Evolutionary conservation across 2,329 filamentous ascomycete genomes (phyloP), one percentile per base, ranked within the genome.

Genomic region (Nannizziopsis arthrosporioides): DNA sequence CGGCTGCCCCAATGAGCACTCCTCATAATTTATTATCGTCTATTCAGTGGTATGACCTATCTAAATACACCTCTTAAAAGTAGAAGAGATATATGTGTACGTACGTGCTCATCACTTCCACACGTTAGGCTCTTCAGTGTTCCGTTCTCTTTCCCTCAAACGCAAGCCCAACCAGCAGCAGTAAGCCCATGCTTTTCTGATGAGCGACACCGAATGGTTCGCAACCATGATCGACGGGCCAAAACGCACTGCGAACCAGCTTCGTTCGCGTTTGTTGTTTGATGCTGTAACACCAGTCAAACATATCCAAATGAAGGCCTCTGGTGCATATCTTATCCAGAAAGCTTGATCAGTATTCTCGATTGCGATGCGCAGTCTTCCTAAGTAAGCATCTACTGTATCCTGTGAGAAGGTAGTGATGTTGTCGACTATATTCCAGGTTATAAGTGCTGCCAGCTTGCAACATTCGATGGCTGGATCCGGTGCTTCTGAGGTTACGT

Each of bases 261-360:
- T 39, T 15, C 48, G 48, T 9, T 32, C 37, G 36, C 35, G 12
- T 11, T 19, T 14, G 17, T 43, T 39, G 10, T 31, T 37, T 14
- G 48, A 50, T 5, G 43, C 42, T 11, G 43, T 38, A 11, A 34
- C 43, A 6, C 42, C 48, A 14, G 43, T 50, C 30, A 47, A 34
- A 11, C 48, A 40, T 22, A 37, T 42, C 48, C 48, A 50, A 14
- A 50, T 44, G 17, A 50, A 50, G 3, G 17, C 34, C 39, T 42
- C 44, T 40, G 48, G 48, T 3, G 48, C 44, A 38, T 43, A 12
- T 15, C 17, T 43, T 27, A 46, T 43, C 48, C 48, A 50, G 10
- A 42, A 39, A 6, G 15, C 27, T 7, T 36, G 37, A 17, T 50
- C 48, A 5, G 39, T 47, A 11, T 42, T 38, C 18, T 42, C 39